These are phyloP conservation scores for Scleromitrula shiraiana DNA, from an alignment of 2,329 filamentous ascomycete species.

Conservation along the genomic window DNA sequence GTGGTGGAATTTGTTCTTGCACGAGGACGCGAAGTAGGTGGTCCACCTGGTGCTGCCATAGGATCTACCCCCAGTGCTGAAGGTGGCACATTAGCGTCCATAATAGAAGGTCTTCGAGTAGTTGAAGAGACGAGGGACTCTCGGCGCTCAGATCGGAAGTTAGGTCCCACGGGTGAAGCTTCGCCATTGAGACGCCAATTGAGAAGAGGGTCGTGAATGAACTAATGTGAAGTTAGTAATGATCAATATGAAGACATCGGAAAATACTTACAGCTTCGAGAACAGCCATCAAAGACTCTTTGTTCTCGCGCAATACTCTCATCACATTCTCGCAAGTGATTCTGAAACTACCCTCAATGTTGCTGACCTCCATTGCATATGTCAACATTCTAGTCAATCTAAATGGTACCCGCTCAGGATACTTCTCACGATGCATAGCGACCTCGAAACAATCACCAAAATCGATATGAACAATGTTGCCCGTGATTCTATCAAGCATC, in stretches of 20 bases:
- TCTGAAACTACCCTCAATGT: slow-evolving; percentile 96
- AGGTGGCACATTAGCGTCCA: slow-evolving; percentile 54
- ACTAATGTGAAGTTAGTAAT: slow-evolving; percentile 44
- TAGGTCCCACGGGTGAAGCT: slow-evolving; percentile 53
- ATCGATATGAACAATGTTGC: slow-evolving; percentile 97
- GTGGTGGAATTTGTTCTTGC: slow-evolving; percentile 54
- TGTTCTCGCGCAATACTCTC: slow-evolving; percentile 92
- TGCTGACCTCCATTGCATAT: slow-evolving; percentile 99
- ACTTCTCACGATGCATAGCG: slow-evolving; percentile 99
- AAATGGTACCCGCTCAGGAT: slow-evolving; percentile 96
- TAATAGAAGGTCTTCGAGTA: slow-evolving; percentile 57
- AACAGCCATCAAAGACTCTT: slow-evolving; percentile 97
- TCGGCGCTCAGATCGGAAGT: slow-evolving; percentile 56
- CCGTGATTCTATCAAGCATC: slow-evolving; percentile 92
- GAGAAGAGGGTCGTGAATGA: slow-evolving; percentile 98
- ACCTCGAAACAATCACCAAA: slow-evolving; percentile 99
- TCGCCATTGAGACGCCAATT: slow-evolving; percentile 81
- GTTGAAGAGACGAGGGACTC: slow-evolving; percentile 40
- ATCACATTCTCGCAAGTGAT: slow-evolving; percentile 99
- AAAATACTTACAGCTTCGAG: slow-evolving; percentile 75
- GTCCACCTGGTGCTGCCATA: slow-evolving; percentile 33
- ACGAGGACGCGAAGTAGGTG: slow-evolving; percentile 42
- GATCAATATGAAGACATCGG: background rate
- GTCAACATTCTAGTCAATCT: slow-evolving; percentile 97
- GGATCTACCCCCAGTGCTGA: slow-evolving; percentile 40